Base-by-base conservation (phyloP, 225 moss, liverwort and hornwort species). In the Rhytidiadelphus loreus region DNA sequence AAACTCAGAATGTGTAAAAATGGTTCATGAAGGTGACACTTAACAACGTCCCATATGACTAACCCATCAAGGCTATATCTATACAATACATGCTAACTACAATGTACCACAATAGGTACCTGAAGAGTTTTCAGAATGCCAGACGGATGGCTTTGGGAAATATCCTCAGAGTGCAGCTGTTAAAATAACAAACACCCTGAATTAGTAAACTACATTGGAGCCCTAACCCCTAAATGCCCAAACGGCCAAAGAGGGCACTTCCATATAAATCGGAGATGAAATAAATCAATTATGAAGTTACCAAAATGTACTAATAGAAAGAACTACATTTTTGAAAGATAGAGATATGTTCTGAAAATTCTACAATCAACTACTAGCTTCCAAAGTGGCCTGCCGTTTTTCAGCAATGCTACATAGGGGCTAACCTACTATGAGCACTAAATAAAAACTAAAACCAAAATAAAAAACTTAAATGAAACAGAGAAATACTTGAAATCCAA, bases 151-250 rank as follows among this genome's bases (percentile, higher is more conserved):
- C 87, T 66, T 37, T 85, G 92, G 56, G 94, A 89, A 90, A 94
- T 68, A 62, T 94, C 94, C 86, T 87, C 91, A 55, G 93, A 89
- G 82, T 88, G 89, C 65, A 94, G 92, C 94, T 94, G 91, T 69
- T 60, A 85, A 89, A 57, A 59, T 33, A 64, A 88, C n/a, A 57
- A 82, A 44, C 39, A 8, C 41, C 39, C 48, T 58, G 35, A 87
- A 68, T 91, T 29, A 91, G 64, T 77, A 65, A 57, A 85, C 20
- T 43, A 70, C 11, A 86, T 35, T n/a, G 37, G 79, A 78, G 80
- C n/a, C 77, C 53, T 33, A 75, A 44, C 23, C 68, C 28, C 68
- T 46, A 26, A 44, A 32, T 79, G 26, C 63, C 35, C 53, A 63
- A 52, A 46, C 7, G 60, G 28, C 10, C 48, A 59, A 58, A 86